A percentile compares a stretch with the other conserved stretches of the same genome.
Evolutionary conservation across 495 filamentous ascomycete species (phyloP).

Genomic region (Penicillium paradoxum): DNA sequence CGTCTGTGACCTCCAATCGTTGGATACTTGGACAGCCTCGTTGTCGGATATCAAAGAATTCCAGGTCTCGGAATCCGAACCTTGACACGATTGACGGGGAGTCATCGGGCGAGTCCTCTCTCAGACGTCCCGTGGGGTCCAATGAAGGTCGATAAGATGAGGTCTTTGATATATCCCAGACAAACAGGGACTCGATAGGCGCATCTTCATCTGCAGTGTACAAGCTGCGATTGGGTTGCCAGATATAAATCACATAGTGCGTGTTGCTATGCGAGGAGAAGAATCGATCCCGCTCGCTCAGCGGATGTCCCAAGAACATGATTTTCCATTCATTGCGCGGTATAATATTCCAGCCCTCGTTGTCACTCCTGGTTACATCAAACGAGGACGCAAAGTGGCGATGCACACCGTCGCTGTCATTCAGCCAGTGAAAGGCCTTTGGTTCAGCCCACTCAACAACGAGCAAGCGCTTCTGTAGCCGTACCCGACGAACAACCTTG

Average conservation of each 20-base stretch:
- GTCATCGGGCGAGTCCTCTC: slow-evolving; percentile 26
- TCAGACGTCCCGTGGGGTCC: slow-evolving; percentile 44
- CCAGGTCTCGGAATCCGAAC: slow-evolving; percentile 52
- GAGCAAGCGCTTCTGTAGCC: slow-evolving; percentile 52
- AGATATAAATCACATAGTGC: slow-evolving; percentile 63
- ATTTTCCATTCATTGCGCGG: slow-evolving; percentile 69
- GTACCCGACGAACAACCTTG: slow-evolving; percentile 54
- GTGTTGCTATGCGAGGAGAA: slow-evolving; percentile 58
- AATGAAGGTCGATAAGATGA: slow-evolving; percentile 52
- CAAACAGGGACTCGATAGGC: slow-evolving; percentile 56
- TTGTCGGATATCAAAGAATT: slow-evolving; percentile 55
- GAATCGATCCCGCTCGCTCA: slow-evolving; percentile 58
- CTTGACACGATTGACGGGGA: slow-evolving; percentile 51
- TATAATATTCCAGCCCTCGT: slow-evolving; percentile 40
- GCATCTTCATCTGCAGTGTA: slow-evolving; percentile 53
- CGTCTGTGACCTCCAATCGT: slow-evolving; percentile 48
- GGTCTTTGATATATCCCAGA: slow-evolving; percentile 61
- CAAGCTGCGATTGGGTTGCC: slow-evolving; percentile 58
- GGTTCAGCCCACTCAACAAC: slow-evolving; percentile 64
- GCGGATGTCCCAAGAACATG: slow-evolving; percentile 55
- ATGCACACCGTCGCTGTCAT: slow-evolving; percentile 53
- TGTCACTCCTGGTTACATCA: slow-evolving; percentile 33
- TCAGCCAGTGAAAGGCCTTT: slow-evolving; percentile 52
- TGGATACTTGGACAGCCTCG: slow-evolving; percentile 49
- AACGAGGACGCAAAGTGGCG: slow-evolving; percentile 63